phyloP scores from a whole-genome alignment of 164 flowering plant genomes.

The Magnolia sinica region DNA sequence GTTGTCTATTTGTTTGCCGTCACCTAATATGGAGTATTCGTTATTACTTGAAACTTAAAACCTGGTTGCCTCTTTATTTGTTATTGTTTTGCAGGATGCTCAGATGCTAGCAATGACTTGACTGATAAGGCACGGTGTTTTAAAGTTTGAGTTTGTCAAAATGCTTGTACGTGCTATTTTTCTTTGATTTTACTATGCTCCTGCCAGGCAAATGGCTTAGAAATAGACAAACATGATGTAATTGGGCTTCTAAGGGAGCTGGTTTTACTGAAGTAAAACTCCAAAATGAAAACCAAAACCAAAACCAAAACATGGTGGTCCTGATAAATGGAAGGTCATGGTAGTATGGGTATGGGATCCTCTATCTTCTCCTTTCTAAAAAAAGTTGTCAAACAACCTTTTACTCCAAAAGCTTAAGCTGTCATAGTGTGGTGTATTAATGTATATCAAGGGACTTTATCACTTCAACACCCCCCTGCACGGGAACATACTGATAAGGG shows the following conservation, averaged over 20 bases:
- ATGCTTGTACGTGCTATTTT: not conserved
- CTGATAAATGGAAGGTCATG: conserved; percentile 77
- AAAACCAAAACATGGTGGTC: conserved; percentile 77
- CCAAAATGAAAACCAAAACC: conserved; percentile 59
- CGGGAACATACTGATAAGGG: too few species aligned
- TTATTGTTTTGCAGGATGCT: conserved; percentile 56
- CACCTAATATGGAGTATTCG: not conserved
- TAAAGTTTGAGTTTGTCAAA: not conserved
- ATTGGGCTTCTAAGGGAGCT: conserved; percentile 99
- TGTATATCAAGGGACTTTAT: too few species aligned
- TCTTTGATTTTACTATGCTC: not conserved
- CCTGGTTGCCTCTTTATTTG: not conserved
- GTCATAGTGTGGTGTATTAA: too few species aligned
- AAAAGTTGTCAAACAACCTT: too few species aligned
- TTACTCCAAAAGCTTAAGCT: too few species aligned
- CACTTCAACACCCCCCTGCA: too few species aligned
- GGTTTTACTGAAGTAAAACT: conserved; percentile 69
- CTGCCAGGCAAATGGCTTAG: conserved; percentile 94
- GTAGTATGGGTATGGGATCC: conserved; percentile 23
- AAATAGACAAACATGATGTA: conserved; percentile 91
- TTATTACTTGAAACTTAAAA: not conserved
- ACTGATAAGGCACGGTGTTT: conserved; percentile 43
- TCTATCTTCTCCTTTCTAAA: not conserved
- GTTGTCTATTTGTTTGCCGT: too few species aligned
- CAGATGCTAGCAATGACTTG: conserved; percentile 82